These are phyloP conservation scores for Stentor roeselii DNA, from an alignment of 73 alveolate genomes.

Conservation along the genomic window DNA sequence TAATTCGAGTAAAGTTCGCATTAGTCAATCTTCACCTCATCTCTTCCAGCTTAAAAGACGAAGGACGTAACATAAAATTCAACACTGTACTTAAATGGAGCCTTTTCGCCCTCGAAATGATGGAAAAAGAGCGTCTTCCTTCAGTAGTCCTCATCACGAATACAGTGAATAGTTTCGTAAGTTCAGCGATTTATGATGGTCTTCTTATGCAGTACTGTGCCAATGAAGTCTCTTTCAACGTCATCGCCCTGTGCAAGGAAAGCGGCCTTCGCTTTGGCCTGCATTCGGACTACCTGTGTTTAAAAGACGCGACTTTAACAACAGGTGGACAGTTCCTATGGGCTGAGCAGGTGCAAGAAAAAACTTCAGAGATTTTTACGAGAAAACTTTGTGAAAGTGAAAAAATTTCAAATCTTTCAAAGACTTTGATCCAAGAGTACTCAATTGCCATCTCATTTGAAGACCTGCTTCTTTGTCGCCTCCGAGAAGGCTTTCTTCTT, in stretches of 20 bases:
- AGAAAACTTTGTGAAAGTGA: not conserved
- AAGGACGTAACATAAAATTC: not conserved
- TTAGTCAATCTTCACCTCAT: not conserved
- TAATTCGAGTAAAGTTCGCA: not conserved
- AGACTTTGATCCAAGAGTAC: not conserved
- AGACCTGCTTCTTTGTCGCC: not conserved
- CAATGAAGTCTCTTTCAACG: not conserved
- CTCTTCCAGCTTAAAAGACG: not conserved
- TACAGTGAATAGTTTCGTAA: not conserved
- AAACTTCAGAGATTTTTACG: not conserved
- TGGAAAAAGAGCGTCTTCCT: not conserved
- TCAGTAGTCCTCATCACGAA: not conserved
- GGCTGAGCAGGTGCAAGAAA: not conserved
- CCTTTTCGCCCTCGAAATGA: not conserved
- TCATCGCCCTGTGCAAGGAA: not conserved
- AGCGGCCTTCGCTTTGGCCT: not conserved
- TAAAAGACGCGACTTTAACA: not conserved
- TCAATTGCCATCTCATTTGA: not conserved
- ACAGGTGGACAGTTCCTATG: not conserved
- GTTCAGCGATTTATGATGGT: conserved; percentile 13
- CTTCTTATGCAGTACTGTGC: conserved; percentile 12
- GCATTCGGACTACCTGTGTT: not conserved
- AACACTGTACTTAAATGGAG: conserved; percentile 8
- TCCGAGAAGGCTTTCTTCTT: conserved; percentile 3
- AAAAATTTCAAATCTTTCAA: not conserved